phyloP scores from a whole-genome alignment of 2,329 filamentous ascomycete species.

The Gaeumannomyces sp. region DNA sequence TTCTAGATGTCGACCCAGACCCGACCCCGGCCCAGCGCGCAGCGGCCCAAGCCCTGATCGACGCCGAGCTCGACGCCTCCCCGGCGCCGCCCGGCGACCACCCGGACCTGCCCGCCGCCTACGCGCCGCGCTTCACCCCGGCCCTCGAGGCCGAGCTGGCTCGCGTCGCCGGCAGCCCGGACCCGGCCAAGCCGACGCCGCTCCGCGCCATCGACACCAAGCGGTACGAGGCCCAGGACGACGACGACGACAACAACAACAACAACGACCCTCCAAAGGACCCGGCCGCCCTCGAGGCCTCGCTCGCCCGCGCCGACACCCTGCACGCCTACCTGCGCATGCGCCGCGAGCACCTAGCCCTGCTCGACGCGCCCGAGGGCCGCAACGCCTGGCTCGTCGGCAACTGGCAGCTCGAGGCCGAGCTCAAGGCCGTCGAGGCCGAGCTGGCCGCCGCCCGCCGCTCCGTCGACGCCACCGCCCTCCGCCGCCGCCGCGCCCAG shows the following conservation, averaged over 20 bases:
- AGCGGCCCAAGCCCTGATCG: slow-evolving; percentile 64
- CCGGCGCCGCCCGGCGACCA: slow-evolving; percentile 35
- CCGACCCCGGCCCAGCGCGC: slow-evolving; percentile 57
- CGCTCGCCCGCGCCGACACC: slow-evolving; percentile 50
- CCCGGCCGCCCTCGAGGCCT: slow-evolving; percentile 48
- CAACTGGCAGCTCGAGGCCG: slow-evolving; percentile 73
- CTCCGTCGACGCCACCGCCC: slow-evolving; percentile 68
- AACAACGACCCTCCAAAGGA: not conserved
- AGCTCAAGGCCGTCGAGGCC: slow-evolving; percentile 62
- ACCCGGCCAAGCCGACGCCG: slow-evolving; percentile 22
- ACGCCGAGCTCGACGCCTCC: slow-evolving; percentile 50
- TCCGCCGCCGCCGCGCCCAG: slow-evolving; percentile 63
- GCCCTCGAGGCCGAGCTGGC: slow-evolving; percentile 62
- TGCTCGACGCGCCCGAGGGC: slow-evolving; percentile 70
- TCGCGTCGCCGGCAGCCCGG: slow-evolving; percentile 51
- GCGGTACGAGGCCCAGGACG: slow-evolving; percentile 74
- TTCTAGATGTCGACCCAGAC: slow-evolving; percentile 71
- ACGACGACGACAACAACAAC: slow-evolving; percentile 18
- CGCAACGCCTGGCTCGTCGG: slow-evolving; percentile 88
- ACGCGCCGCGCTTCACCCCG: slow-evolving; percentile 53
- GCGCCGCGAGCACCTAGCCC: slow-evolving; percentile 52
- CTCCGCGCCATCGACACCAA: slow-evolving; percentile 64
- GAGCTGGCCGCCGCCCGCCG: slow-evolving; percentile 64
- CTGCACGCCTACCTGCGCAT: slow-evolving; percentile 44
- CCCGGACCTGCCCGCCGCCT: slow-evolving; percentile 49